Conservation (phyloP, 2,329 filamentous ascomycete genomes). For the Annulohypoxylon truncatum region DNA sequence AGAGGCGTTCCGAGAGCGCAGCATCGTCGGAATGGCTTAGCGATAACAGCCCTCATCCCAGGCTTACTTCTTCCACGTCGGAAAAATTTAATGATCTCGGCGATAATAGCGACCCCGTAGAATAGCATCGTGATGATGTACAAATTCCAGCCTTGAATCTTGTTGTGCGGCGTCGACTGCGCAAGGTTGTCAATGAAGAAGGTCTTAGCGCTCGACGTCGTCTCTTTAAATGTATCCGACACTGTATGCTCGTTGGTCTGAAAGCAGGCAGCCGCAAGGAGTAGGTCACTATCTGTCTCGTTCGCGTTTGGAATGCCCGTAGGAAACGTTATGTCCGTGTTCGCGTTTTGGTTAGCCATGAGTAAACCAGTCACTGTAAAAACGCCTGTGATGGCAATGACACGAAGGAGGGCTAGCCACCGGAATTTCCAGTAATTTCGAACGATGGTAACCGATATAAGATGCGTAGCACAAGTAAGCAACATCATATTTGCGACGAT, state of each 20-base stretch:
- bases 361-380: conserved; percentile 50
- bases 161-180: conserved; percentile 37
- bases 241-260: conserved; percentile 33
- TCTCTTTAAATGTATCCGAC: conserved; percentile 29
- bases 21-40: conserved; percentile 9
- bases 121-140: conserved; percentile 44
- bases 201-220: conserved; percentile 20
- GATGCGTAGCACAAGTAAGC: conserved; percentile 53
- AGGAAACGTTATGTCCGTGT: conserved; percentile 41
- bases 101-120: conserved; percentile 42
- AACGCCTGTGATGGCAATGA: conserved; percentile 46
- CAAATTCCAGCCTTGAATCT: conserved; percentile 45
- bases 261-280: conserved; percentile 51
- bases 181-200: conserved; percentile 38
- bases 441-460: conserved; percentile 51
- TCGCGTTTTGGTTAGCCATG: conserved; percentile 49
- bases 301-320: conserved; percentile 44
- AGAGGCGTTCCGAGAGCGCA: conserved; percentile 15
- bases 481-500: conserved; percentile 53
- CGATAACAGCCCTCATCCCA: conserved; percentile 36
- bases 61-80: conserved; percentile 35
- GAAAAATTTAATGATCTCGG: conserved; percentile 40
- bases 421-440: conserved; percentile 52
- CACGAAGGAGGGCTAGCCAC: conserved; percentile 47
- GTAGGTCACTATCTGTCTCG: conserved; percentile 41